Conservation (phyloP, 257 asterid genomes). For the Scutellaria galericulata region DNA sequence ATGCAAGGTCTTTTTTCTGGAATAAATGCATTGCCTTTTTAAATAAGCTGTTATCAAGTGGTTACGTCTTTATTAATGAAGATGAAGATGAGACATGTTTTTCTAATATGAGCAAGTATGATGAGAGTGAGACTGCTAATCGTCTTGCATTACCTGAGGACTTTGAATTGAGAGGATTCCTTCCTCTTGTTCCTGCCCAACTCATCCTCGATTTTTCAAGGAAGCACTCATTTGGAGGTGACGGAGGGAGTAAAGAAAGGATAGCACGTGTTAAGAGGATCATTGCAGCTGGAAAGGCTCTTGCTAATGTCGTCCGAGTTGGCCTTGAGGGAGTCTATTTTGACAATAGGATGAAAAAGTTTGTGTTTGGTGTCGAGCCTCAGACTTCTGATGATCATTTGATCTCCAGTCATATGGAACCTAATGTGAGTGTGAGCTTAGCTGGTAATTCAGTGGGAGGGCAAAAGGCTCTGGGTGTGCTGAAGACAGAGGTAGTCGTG, state of each 20-base stretch:
- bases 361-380: conserved; percentile 72
- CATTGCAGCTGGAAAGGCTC: conserved; percentile 93
- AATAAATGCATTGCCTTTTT: conserved; percentile 60
- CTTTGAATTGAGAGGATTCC: conserved; percentile 86
- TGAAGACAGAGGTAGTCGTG: conserved; percentile 43
- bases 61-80: conserved; percentile 51
- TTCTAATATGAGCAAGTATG: conserved; percentile 85
- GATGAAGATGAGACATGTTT: conserved; percentile 86
- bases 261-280: conserved; percentile 74
- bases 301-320: conserved; percentile 61
- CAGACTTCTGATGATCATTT: conserved; percentile 56
- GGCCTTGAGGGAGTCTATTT: conserved; percentile 75
- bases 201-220: conserved; percentile 87
- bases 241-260: conserved; percentile 65
- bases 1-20: conserved; percentile 82
- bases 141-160: conserved; percentile 92
- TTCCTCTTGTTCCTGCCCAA: conserved; percentile 89
- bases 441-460: conserved; percentile 39
- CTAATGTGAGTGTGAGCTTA: conserved; percentile 37
- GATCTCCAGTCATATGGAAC: conserved; percentile 41
- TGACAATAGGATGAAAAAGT: conserved; percentile 62
- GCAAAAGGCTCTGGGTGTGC: conserved; percentile 36
- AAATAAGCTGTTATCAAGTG: conserved; percentile 74
- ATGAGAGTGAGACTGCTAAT: conserved; percentile 77
- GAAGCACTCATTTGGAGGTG: conserved; percentile 66